Evolutionary conservation across 108 stramenopile genomes (phyloP), one percentile per base, ranked within the genome.

Genomic region (Nitzschia putrida): DNA sequence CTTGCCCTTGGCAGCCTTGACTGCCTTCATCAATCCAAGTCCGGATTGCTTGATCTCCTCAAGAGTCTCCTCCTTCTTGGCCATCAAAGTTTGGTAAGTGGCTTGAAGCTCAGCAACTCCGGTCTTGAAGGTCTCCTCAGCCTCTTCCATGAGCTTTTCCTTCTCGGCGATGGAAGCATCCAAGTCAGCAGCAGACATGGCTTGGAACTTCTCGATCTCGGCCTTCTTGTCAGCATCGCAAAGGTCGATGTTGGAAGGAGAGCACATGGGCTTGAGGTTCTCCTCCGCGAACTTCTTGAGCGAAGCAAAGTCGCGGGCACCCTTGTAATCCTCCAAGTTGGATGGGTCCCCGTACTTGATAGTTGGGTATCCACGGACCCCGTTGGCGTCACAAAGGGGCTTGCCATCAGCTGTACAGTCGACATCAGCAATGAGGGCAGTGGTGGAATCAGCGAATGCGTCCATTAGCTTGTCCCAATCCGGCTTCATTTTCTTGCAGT

Each of bases 11-110:
- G 77, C 61, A 66, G 79, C 77, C 84, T 86, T 89, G 34, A 91
- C 90, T 47, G 89, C 67, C 88, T 95, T 95, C 91, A 92, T 88
- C 49, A 95, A 67, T 11, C 94, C 94, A 68, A 95, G 88, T 53
- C 89, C 91, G 40, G 88, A 76, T 42, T 72, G 76, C 88, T 95
- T 95, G 66, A 95, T 85, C 22, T 78, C 88, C 24, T 82, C 91
- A 50, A 87, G 70, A 45, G 72, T 78, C 53, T 75, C 84, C 29
- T 92, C 91, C 84, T 95, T 92, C 14, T 82, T 85, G 18, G 64
- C 57, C 71, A 61, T 74, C 24, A 91, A 65, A 43, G 63, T 55
- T 54, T 86, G 70, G 79, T 89, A 92, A n/a, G 55, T 74, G 18
- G 83, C 79, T 74, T 92, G 88, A 29, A 92, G 84, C 61, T 80